These are phyloP conservation scores for Ophiocordyceps camponoti-saundersi DNA, from an alignment of 2,329 filamentous ascomycete species.

Conservation along the genomic window DNA sequence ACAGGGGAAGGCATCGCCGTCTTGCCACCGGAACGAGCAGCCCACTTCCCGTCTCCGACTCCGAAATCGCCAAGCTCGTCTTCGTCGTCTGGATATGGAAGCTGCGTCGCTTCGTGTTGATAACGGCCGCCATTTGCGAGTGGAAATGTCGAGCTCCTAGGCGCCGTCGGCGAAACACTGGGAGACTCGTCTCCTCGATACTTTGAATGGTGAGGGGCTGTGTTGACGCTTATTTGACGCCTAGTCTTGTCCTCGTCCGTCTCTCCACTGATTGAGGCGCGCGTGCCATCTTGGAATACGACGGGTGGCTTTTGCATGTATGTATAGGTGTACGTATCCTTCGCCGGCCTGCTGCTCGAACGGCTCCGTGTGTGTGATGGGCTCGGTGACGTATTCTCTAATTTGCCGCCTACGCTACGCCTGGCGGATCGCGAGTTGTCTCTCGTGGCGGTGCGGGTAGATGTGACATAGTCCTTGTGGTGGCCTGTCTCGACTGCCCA, in stretches of 20 bases:
- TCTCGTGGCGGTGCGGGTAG: slow-evolving; percentile 11
- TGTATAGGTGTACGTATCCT: slow-evolving; percentile 10
- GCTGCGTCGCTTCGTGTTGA: slow-evolving; percentile 8
- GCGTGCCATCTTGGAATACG: slow-evolving; percentile 17
- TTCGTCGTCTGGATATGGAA: slow-evolving; percentile 23
- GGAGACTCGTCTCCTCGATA: slow-evolving; percentile 4
- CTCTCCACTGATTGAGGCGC: slow-evolving; percentile 7
- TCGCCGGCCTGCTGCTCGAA: slow-evolving; percentile 21
- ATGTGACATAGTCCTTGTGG: slow-evolving; percentile 9
- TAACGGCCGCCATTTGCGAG: slow-evolving; percentile 6
- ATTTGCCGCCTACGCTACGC: slow-evolving; percentile 8
- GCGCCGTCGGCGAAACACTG: slow-evolving; percentile 1
- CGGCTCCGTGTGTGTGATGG: slow-evolving; percentile 14
- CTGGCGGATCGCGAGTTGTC: slow-evolving; percentile 14
- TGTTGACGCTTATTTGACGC: slow-evolving; percentile 17
- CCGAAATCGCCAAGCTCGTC: slow-evolving; percentile 4
- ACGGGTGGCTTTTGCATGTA: slow-evolving; percentile 17
- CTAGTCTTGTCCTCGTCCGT: slow-evolving; percentile 9
- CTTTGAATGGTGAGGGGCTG: slow-evolving; percentile 16
- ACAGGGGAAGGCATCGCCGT: slow-evolving; percentile 1
- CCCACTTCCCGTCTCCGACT: slow-evolving; percentile 8
- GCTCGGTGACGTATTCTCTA: slow-evolving; percentile 5
- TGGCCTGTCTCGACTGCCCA: slow-evolving; percentile 10
- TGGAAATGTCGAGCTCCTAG: slow-evolving; percentile 15
- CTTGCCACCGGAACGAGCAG: neutral